A percentile compares a stretch with the other conserved stretches of the same genome.
Evolutionary conservation across 441 rosid genomes (phyloP).

Genomic region (Eruca vesicaria): DNA sequence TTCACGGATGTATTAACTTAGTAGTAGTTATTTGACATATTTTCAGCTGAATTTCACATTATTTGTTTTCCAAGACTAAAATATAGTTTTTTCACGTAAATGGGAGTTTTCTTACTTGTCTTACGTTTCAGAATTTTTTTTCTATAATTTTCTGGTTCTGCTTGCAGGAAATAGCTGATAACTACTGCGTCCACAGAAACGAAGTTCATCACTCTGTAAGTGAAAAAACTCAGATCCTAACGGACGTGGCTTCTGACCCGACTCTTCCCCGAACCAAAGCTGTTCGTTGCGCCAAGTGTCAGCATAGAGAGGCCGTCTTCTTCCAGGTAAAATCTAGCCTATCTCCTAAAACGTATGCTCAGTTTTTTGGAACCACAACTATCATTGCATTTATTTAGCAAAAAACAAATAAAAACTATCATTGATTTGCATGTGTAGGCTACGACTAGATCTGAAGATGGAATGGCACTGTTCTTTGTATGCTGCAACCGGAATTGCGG

Average conservation of each 20-base stretch:
- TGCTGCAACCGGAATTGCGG: constrained; percentile 81
- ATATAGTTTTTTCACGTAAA: no score
- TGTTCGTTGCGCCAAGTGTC: constrained; percentile 61
- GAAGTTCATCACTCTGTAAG: constrained; percentile 86
- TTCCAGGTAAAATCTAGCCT: constrained; percentile 54
- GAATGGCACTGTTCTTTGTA: constrained; percentile 88
- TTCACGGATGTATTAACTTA: neutral
- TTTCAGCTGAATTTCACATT: neutral
- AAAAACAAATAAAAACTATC: no score
- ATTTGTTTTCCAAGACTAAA: no score
- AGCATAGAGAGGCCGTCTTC: constrained; percentile 83
- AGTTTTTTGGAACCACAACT: neutral
- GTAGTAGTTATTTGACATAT: neutral
- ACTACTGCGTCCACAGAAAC: constrained; percentile 79
- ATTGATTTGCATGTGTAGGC: no score
- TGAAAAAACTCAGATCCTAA: constrained; percentile 79
- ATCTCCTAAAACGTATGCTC: neutral
- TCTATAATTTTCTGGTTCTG: neutral
- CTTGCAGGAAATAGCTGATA: constrained; percentile 76
- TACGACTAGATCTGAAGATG: constrained; percentile 91
- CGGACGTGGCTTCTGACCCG: constrained; percentile 94
- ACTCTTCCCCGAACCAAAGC: constrained; percentile 93
- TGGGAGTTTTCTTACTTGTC: no score
- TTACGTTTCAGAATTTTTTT: no score
- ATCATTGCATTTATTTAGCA: constrained; percentile 21